These are phyloP conservation scores for Linum usitatissimum DNA, from an alignment of 345 rosid species.

Conservation along the genomic window DNA sequence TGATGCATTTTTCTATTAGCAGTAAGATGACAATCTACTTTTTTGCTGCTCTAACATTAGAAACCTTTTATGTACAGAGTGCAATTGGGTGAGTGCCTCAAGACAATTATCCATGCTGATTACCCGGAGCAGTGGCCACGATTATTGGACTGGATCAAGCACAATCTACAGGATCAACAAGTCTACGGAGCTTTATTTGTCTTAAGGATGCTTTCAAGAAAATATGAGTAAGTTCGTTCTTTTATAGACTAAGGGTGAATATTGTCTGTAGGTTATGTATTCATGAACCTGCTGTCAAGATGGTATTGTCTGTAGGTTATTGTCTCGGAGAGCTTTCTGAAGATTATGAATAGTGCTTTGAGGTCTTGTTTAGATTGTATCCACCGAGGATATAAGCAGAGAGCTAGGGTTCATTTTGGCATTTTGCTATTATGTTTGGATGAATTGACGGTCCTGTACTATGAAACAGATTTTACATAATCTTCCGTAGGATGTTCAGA, in stretches of 20 bases:
- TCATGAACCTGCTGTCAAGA: neutral
- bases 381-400: neutral
- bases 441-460: too few relatives aligned
- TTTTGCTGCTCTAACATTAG: conserved; percentile 1
- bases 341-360: neutral
- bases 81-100: conserved; percentile 94
- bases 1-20: neutral
- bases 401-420: neutral
- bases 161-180: conserved; percentile 79
- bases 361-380: neutral
- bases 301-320: neutral
- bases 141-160: conserved; percentile 92
- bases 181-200: conserved; percentile 86
- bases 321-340: neutral
- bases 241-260: neutral
- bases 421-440: neutral
- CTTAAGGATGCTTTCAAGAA: conserved; percentile 82
- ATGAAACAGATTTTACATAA: too few relatives aligned
- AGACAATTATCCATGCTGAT: conserved; percentile 87
- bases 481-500: too few relatives aligned
- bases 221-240: conserved; percentile 70
- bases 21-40: too few relatives aligned
- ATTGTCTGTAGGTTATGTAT: neutral
- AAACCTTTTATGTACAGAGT: conserved; percentile 39
- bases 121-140: conserved; percentile 99